Base-by-base conservation (phyloP, 2,329 filamentous ascomycete species). In the Corniculantispora saksenae region DNA sequence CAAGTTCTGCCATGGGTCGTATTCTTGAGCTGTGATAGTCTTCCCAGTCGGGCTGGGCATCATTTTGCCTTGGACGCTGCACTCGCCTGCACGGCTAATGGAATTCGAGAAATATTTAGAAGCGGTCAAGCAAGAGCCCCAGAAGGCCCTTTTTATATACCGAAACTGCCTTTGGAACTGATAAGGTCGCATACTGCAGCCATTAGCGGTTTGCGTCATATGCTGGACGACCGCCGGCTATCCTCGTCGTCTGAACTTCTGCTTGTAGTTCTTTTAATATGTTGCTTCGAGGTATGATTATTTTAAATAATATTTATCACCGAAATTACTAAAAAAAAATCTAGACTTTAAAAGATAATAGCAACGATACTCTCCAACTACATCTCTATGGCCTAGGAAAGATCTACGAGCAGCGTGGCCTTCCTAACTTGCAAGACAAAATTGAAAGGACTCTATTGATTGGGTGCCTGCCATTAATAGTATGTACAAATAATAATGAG, bases 391-490 rank as follows among this genome's bases (percentile, higher is more conserved):
- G 51, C 8, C 23, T 54, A n/a, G 25, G 23, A 29, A 54, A 54
- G 51, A 54, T 54, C 17, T 54, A 54, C 25, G 51, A 54, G 51
- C 23, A 54, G 23, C 51, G 51, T 29, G 51, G 51, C 25, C 51
- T 29, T 27, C 51, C 51, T 19, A 7, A 54, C n/a, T 29, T 54
- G 3, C 23, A 29, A 19, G 17, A 9, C 17, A 7, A 10, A 19
- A 27, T 54, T 54, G 51, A 54, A 54, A 54, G 25, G 23, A 6
- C 15, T 13, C 51, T 54, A n/a, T 35, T 54, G 7, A 29, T 17
- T 5, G 51, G 13, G 32, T 54, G 51, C 25, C 51, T 54, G 51
- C 51, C 51, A 54, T 54, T 54, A 12, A 54, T 13, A 27, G 51
- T 54, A 54, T 15, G 51, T 29, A 54, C 19, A 29, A 5, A 19